Conservation (phyloP, 257 asterid genomes). For the Salvia hispanica region DNA sequence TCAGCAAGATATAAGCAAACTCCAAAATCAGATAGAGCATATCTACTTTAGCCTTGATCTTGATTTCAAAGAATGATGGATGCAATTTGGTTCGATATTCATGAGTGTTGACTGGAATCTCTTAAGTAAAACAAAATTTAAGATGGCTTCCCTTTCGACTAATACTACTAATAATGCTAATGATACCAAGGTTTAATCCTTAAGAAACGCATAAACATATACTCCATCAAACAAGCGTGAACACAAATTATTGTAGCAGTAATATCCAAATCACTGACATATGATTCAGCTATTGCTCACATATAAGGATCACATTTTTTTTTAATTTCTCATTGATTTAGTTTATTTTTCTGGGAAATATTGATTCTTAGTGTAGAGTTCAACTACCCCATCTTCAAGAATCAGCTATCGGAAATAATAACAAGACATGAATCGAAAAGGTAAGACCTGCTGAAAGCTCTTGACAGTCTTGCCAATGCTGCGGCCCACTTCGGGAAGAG, state of each 20-base stretch:
- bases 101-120: conserved; percentile 5
- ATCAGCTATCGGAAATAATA: neutral
- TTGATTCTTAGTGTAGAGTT: neutral
- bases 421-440: neutral
- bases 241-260: neutral
- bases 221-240: neutral
- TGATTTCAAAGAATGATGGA: neutral
- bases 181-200: neutral
- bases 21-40: neutral
- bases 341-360: neutral
- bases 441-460: conserved; percentile 83
- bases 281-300: neutral
- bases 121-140: neutral
- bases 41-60: neutral
- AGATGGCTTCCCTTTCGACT: neutral
- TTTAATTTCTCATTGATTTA: no score
- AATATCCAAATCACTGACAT: neutral
- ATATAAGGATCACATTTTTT: neutral
- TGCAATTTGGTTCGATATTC: neutral
- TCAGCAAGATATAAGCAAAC: neutral
- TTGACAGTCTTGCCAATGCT: conserved; percentile 87
- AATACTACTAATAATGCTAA: neutral
- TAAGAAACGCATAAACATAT: neutral
- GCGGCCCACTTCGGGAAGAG: conserved; percentile 85
- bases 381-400: conserved; percentile 2